These are phyloP conservation scores for Candida namnaoensis DNA, from an alignment of 805 yeast genomes.

Conservation along the genomic window DNA sequence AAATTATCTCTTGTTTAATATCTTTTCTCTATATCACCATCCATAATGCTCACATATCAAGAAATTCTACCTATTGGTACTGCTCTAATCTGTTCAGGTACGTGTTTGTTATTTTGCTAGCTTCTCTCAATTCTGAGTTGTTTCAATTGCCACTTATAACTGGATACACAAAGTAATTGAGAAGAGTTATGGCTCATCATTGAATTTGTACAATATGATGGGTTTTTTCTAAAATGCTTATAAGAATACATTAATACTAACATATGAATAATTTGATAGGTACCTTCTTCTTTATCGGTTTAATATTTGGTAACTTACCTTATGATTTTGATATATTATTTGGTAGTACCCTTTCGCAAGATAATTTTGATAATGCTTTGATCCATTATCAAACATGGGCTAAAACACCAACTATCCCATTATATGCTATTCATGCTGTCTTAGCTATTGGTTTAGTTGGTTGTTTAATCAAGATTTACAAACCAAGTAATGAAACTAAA, in stretches of 20 bases:
- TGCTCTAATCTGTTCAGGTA: conserved; percentile 32
- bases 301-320: conserved; percentile 68
- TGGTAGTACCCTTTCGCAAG: conserved; percentile 36
- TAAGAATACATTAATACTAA: too few species aligned
- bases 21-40: too few species aligned
- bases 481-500: conserved; percentile 79
- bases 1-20: too few species aligned
- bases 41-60: conserved; percentile 20
- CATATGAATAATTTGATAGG: conserved; percentile 19
- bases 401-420: conserved; percentile 48
- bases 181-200: too few species aligned
- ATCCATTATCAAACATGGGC: conserved; percentile 72
- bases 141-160: too few species aligned
- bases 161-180: too few species aligned
- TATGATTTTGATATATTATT: conserved; percentile 76
- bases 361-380: conserved; percentile 52
- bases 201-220: too few species aligned
- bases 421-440: conserved; percentile 55
- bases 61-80: conserved; percentile 39
- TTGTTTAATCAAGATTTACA: conserved; percentile 66
- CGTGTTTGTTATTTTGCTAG: background rate
- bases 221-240: too few species aligned
- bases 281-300: conserved; percentile 74
- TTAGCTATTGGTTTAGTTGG: conserved; percentile 64
- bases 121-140: background rate